Percentiles rank a stretch among this genome's conserved stretches.
Conservation (phyloP, 116 monocot genomes). For the Cymodocea nodosa region DNA sequence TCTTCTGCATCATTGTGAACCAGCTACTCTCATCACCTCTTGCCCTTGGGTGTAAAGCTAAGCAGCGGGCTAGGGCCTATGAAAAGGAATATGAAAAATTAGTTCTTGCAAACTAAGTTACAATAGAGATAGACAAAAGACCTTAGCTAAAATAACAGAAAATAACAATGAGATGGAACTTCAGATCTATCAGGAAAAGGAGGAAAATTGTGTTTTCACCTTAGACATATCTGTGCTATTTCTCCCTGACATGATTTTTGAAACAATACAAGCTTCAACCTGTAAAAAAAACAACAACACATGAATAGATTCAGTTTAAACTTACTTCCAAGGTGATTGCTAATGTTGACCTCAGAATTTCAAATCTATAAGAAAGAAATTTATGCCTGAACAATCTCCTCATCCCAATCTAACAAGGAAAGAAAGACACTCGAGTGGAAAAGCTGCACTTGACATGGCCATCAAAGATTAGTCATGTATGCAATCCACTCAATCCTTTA, state of each 20-base stretch:
- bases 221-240: slow-evolving; percentile 29
- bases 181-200: too few species aligned
- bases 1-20: slow-evolving; percentile 56
- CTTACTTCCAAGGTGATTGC: not conserved
- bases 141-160: not conserved
- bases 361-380: too few species aligned
- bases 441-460: too few species aligned
- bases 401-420: too few species aligned
- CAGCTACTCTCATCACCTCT: slow-evolving; percentile 59
- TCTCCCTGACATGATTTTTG: slow-evolving; percentile 50
- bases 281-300: slow-evolving; percentile 12
- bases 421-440: too few species aligned
- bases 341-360: too few species aligned
- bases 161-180: not conserved
- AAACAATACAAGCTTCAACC: slow-evolving; percentile 54
- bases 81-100: not conserved
- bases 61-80: slow-evolving; percentile 47
- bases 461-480: too few species aligned
- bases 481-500: too few species aligned
- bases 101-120: too few species aligned
- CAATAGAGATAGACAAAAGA: too few species aligned
- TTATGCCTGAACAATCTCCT: too few species aligned
- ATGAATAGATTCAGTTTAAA: not conserved
- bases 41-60: slow-evolving; percentile 63
- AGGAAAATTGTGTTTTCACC: slow-evolving; percentile 25